Evolutionary conservation across 179 eudicot genomes (phyloP), one percentile per base, ranked within the genome.

Genomic region (Vitellaria paradoxa): DNA sequence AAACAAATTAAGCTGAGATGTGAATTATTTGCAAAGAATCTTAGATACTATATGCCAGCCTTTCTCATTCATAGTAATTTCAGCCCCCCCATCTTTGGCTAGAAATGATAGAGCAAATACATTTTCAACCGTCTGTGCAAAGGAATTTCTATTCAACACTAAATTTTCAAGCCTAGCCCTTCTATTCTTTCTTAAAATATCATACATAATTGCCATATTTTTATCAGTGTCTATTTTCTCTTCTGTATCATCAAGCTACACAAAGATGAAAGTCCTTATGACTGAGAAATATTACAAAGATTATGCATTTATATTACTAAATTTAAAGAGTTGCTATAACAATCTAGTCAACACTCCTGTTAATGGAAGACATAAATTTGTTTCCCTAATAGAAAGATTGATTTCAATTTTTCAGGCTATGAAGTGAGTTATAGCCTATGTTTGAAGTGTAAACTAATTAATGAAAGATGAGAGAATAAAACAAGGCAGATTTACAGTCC

Each of bases 61-160:
- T 65, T 82, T 74, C 74, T 87, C 91, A 80, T 91, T 84, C 74
- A 88, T 86, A 7, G 77, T 67, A n/a, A 92, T 85, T 83, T 90
- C 87, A 73, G 91, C 98, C 56, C 99, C 81, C 55, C 99, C 98
- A 83, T 93, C 99, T 84, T 93, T 96, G 46, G 86, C 91, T 14
- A 93, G 84, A 79, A 96, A 96, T 1, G 99, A 96, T 69, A 96
- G 73, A 53, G 99, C 91, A 83, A 96, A 96, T 67, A 96, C 66
- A 82, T 93, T 96, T 78, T 96, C 98, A 17, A 93, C 94, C 0
- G 98, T 93, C 72, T 96, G 98, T 49, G 98, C 92, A 81, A 90
- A 96, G 42, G 93, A 93, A 5, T 53, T 81, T 81, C 96, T 78
- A 81, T 93, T 92, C 82, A 96, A 72, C 40, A 96, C 85, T 57